Evolutionary conservation across 768 basidiomycete genomes (phyloP).

Genomic region (Gyrodon lividus): DNA sequence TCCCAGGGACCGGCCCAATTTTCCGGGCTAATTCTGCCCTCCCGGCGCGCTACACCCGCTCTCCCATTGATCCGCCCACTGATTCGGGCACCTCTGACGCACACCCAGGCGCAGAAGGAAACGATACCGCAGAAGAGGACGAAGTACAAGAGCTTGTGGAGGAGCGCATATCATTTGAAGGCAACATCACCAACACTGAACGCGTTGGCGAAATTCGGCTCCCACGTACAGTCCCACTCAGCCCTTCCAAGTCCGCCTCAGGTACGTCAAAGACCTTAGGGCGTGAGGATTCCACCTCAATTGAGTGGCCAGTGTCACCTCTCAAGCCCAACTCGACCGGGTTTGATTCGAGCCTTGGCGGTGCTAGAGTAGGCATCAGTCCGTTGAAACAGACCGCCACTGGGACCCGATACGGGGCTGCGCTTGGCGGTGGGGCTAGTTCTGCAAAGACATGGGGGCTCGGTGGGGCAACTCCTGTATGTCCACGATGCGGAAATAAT

Average conservation of each 20-base stretch:
- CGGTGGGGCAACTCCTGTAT: slow-evolving; percentile 53
- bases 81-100: slow-evolving; percentile 7
- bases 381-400: slow-evolving; percentile 48
- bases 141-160: slow-evolving; percentile 31
- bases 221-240: slow-evolving; percentile 56
- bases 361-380: slow-evolving; percentile 1
- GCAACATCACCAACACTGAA: slow-evolving; percentile 44
- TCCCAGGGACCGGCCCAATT: slow-evolving; percentile 32
- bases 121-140: slow-evolving; percentile 26
- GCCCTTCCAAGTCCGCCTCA: slow-evolving; percentile 30
- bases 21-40: slow-evolving; percentile 42
- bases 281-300: neutral
- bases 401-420: slow-evolving; percentile 67
- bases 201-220: slow-evolving; percentile 45
- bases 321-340: slow-evolving; percentile 28
- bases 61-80: slow-evolving; percentile 11
- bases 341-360: neutral
- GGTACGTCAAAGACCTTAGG: slow-evolving; percentile 5
- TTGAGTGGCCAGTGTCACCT: slow-evolving; percentile 24
- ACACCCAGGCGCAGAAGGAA: slow-evolving; percentile 20
- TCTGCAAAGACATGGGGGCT: slow-evolving; percentile 51
- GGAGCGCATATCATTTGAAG: slow-evolving; percentile 21
- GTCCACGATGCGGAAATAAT: slow-evolving; percentile 68
- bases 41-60: slow-evolving; percentile 36
- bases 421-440: slow-evolving; percentile 42